These are phyloP conservation scores for Rhizophlyctis rosea DNA, from an alignment of 192 early-diverging fungal genomes.

Conservation along the genomic window DNA sequence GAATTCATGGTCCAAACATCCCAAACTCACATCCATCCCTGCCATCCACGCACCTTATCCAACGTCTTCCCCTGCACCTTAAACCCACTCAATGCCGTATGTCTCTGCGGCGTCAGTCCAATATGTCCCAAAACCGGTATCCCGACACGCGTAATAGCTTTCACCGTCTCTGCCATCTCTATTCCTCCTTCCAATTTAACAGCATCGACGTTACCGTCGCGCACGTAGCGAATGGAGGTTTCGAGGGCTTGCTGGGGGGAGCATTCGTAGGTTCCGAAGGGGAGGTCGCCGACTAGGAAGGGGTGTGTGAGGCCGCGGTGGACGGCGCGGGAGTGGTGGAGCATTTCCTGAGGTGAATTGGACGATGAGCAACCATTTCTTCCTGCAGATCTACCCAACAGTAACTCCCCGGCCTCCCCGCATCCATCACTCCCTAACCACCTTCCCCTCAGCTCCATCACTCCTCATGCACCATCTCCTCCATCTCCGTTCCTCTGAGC, in stretches of 20 bases:
- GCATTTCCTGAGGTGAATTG: slow-evolving; percentile 73
- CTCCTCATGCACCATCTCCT: no score
- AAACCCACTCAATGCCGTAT: slow-evolving; percentile 82
- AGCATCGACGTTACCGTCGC: slow-evolving; percentile 89
- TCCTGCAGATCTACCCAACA: no score
- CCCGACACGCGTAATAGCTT: slow-evolving; percentile 76
- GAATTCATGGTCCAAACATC: no score
- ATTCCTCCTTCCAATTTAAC: slow-evolving; percentile 95
- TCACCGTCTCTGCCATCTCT: slow-evolving; percentile 76
- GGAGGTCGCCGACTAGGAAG: slow-evolving; percentile 88
- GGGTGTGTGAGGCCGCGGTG: slow-evolving; percentile 71
- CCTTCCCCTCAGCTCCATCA: no score
- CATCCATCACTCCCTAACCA: no score
- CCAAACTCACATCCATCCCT: no score
- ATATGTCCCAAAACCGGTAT: slow-evolving; percentile 95
- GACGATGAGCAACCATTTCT: no score
- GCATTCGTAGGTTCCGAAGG: slow-evolving; percentile 85
- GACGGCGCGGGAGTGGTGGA: slow-evolving; percentile 91
- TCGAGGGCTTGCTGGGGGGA: slow-evolving; percentile 70
- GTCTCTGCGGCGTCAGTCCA: slow-evolving; percentile 92
- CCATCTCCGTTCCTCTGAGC: no score
- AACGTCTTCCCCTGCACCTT: slow-evolving; percentile 88
- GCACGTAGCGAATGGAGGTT: slow-evolving; percentile 76
- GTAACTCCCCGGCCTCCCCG: no score
- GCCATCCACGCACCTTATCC: slow-evolving; percentile 38